Evolutionary conservation across 768 basidiomycete genomes (phyloP).

Genomic region (Termitomyces sp.): DNA sequence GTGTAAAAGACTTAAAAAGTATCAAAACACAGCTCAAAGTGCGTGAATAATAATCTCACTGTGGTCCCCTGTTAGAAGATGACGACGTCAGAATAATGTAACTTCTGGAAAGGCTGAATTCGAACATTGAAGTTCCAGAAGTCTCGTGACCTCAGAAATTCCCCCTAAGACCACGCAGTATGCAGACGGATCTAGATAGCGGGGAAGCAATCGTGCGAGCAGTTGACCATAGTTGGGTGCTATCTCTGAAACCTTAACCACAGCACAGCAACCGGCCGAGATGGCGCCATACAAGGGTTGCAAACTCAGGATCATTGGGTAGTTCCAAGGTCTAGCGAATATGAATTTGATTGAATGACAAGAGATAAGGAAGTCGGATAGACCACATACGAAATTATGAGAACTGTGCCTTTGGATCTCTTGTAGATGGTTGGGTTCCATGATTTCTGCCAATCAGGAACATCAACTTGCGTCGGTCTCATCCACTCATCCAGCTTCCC

Average conservation of each 20-base stretch:
- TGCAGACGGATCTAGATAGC: constrained; percentile 41
- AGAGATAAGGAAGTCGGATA: constrained; percentile 17
- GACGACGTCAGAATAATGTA: not conserved
- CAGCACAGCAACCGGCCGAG: constrained; percentile 64
- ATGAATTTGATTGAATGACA: not conserved
- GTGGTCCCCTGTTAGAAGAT: constrained; percentile 20
- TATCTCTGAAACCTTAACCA: constrained; percentile 66
- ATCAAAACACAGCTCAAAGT: not conserved
- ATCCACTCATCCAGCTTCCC: constrained; percentile 56
- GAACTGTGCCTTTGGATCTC: constrained; percentile 54
- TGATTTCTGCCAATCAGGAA: constrained; percentile 37
- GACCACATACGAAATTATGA: constrained; percentile 52
- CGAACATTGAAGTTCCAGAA: constrained; percentile 43
- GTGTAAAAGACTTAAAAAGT: constrained; percentile 37
- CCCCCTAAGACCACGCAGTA: constrained; percentile 56
- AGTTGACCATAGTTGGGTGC: constrained; percentile 43
- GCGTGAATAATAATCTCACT: constrained; percentile 10
- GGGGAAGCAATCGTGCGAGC: constrained; percentile 48
- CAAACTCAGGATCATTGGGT: constrained; percentile 49
- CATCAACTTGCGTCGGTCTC: constrained; percentile 32
- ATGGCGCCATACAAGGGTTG: constrained; percentile 67
- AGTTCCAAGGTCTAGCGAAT: constrained; percentile 55
- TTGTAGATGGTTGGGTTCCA: constrained; percentile 53
- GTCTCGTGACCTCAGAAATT: constrained; percentile 48
- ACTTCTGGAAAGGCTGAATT: not conserved